Evolutionary conservation across 1,284 basidiomycete species (phyloP).

Genomic region (Rhodotorula glutinis): DNA sequence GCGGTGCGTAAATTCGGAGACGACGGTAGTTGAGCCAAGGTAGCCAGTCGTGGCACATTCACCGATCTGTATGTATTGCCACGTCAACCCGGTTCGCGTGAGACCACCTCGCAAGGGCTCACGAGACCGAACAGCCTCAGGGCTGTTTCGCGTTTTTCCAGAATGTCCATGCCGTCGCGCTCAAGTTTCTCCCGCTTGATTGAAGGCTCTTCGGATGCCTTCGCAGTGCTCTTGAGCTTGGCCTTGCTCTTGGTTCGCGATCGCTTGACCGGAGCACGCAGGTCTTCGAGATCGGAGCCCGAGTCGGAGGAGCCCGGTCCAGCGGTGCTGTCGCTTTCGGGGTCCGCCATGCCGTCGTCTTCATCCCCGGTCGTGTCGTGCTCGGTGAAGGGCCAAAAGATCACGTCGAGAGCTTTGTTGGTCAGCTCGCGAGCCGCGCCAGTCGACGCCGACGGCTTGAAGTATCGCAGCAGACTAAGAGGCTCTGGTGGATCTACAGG

Average conservation of each 20-base stretch:
- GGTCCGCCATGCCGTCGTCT: background rate
- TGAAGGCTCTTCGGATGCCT: background rate
- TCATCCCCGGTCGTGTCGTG: background rate
- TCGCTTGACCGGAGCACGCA: background rate
- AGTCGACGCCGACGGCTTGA: constrained; percentile 16
- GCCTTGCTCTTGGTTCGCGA: too few relatives aligned
- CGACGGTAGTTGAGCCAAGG: background rate
- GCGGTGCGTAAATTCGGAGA: constrained; percentile 13
- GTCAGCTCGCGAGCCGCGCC: constrained; percentile 11
- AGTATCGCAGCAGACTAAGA: constrained; percentile 25
- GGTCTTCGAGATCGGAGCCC: background rate
- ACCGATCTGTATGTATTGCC: constrained; percentile 21
- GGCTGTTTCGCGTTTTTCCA: constrained; percentile 15
- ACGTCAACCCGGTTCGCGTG: too few relatives aligned
- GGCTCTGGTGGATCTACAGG: constrained; percentile 5
- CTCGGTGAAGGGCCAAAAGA: constrained; percentile 27
- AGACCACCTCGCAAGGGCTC: background rate
- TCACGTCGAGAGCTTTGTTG: constrained; percentile 26
- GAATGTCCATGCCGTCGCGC: constrained; percentile 13
- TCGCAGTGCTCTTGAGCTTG: background rate
- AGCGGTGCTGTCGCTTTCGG: too few relatives aligned
- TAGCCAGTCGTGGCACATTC: constrained; percentile 5
- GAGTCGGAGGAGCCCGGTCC: background rate
- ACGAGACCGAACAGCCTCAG: constrained; percentile 16
- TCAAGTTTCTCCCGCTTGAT: background rate